Evolutionary conservation across 148 eudicot genomes (phyloP).

Genomic region (Cornus kousa): DNA sequence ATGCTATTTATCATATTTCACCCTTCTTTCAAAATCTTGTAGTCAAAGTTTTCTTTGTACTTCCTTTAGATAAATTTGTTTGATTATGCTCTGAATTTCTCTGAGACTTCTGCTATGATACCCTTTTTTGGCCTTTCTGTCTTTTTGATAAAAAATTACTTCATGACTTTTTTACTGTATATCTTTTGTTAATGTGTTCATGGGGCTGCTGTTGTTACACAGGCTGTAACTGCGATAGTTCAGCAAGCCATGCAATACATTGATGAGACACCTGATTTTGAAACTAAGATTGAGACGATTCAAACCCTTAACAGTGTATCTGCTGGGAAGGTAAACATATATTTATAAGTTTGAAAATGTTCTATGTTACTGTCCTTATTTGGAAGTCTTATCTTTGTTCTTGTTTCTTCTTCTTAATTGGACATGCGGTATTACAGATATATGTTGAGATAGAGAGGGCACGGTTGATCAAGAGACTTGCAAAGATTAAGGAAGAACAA

Average conservation of each 20-base stretch:
- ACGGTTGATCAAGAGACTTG: conserved; percentile 73
- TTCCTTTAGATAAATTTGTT: not conserved
- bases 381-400: not conserved
- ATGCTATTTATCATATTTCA: not conserved
- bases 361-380: not conserved
- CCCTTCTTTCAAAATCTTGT: not conserved
- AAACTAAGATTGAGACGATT: conserved; percentile 80
- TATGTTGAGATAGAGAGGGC: conserved; percentile 96
- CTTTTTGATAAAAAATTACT: not conserved
- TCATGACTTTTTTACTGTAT: not conserved
- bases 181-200: conserved; percentile 8
- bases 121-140: not conserved
- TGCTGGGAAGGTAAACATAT: conserved; percentile 76
- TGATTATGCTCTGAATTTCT: not conserved
- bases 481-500: conserved; percentile 90
- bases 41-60: not conserved
- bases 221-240: conserved; percentile 95
- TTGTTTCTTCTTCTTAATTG: conserved; percentile 1
- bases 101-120: not conserved
- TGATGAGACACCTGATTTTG: conserved; percentile 87
- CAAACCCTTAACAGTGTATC: conserved; percentile 85
- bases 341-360: not conserved
- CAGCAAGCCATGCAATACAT: conserved; percentile 90
- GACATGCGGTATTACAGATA: conserved; percentile 39
- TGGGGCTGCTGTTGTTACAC: conserved; percentile 10